Evolutionary conservation across 495 filamentous ascomycete genomes (phyloP).

Genomic region (Talaromyces liani): DNA sequence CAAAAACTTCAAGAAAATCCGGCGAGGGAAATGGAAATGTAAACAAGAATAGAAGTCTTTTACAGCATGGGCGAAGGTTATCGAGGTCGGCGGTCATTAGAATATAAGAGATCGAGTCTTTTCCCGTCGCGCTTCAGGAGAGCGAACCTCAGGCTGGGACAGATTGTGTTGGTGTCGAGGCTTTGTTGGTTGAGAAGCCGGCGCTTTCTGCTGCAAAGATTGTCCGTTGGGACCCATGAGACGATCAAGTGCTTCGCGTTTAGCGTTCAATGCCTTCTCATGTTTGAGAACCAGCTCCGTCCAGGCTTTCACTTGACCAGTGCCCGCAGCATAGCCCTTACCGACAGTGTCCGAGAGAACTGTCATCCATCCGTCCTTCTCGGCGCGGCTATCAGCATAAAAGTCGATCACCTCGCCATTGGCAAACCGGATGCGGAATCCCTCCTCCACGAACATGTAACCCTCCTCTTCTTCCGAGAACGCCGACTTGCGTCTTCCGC

Average conservation of each 20-base stretch:
- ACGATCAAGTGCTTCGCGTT: conserved; percentile 25
- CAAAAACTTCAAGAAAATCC: conserved; percentile 4
- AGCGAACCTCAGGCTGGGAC: conserved; percentile 36
- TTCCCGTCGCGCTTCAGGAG: conserved; percentile 31
- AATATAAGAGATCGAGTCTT: conserved; percentile 42
- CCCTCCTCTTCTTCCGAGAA: conserved; percentile 98
- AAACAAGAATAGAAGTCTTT: conserved; percentile 7
- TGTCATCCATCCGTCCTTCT: conserved; percentile 93
- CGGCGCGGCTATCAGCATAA: conserved; percentile 78
- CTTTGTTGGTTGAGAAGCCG: conserved; percentile 17
- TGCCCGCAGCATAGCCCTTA: conserved; percentile 44
- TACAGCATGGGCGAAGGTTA: neutral
- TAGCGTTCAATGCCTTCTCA: conserved; percentile 29
- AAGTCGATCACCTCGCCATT: conserved; percentile 98
- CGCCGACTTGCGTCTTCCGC: conserved; percentile 79
- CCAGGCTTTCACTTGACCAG: conserved; percentile 53
- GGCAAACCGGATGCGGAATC: conserved; percentile 94
- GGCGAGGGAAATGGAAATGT: neutral
- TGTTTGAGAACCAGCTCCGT: conserved; percentile 71
- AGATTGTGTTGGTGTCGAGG: conserved; percentile 36
- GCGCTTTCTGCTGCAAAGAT: conserved; percentile 23
- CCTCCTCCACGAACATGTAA: conserved; percentile 99
- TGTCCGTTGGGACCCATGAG: conserved; percentile 14
- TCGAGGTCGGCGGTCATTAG: conserved; percentile 9
- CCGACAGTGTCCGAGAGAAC: conserved; percentile 81